Percentiles rank a stretch among this genome's conserved stretches.
These are phyloP conservation scores for Gracilaria gracilis DNA, from an alignment of 23 red algal genomes.

Conservation along the genomic window DNA sequence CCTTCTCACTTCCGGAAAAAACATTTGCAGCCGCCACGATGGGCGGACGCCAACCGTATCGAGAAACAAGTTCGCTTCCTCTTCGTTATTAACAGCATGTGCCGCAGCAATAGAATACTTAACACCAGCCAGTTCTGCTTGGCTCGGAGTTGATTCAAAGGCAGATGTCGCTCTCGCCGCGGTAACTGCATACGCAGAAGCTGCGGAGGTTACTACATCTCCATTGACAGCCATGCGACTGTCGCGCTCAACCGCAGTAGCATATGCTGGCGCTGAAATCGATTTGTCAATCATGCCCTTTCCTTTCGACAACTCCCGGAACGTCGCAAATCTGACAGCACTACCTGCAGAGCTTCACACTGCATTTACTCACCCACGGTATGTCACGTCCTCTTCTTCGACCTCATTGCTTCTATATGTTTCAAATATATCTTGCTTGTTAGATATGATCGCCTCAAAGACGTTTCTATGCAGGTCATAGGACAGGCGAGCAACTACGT, in stretches of 20 bases:
- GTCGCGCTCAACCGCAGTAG: constrained; percentile 33
- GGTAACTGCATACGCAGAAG: constrained; percentile 59
- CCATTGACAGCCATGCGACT: constrained; percentile 8
- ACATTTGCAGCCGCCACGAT: constrained; percentile 55
- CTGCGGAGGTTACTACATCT: constrained; percentile 31
- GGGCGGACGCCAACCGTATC: constrained; percentile 57
- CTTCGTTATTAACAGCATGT: constrained; percentile 53
- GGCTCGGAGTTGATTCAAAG: neutral
- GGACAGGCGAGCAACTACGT: constrained; percentile 40
- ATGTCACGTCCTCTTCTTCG: neutral
- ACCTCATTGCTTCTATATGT: neutral
- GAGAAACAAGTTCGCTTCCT: constrained; percentile 62
- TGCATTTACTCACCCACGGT: neutral
- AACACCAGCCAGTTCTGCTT: constrained; percentile 40
- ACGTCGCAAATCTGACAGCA: constrained; percentile 8
- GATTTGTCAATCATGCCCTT: neutral
- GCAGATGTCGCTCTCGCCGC: constrained; percentile 53
- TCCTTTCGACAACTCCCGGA: neutral
- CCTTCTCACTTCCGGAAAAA: constrained; percentile 29
- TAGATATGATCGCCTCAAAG: constrained; percentile 46
- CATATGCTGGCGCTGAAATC: constrained; percentile 19
- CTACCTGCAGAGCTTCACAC: constrained; percentile 1
- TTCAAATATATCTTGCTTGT: neutral
- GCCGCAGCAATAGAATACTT: constrained; percentile 57
- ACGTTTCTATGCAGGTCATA: constrained; percentile 46